Evolutionary conservation across 163 green algal species (phyloP), one percentile per base, ranked within the genome.

Genomic region (Volvox carteri): DNA sequence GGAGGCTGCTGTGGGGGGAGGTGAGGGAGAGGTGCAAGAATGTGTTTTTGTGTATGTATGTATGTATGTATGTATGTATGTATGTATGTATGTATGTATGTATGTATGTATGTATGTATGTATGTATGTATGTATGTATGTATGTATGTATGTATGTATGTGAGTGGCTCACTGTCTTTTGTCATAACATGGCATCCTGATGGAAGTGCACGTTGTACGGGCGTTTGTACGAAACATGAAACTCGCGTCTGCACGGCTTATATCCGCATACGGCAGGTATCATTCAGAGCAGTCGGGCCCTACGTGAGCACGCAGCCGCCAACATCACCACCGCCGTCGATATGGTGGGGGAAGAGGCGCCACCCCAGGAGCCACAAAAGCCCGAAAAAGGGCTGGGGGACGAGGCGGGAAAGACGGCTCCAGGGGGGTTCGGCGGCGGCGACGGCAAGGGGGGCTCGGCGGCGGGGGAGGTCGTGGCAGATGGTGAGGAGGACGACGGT

Each of bases 301-400:
- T 96, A 28, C 94, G 92, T 23, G 96, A 98, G 68, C 90, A 94
- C 16, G 94, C 95, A 7, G 95, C 94, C 11, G 90, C 92, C 30
- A 92, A 93, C 75, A 92, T 97, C 37, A 92, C 94, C 46, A 81
- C 68, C 4, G 91, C 96, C 9, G 86, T 90, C 11, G 81, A 92
- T 25, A 52, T 89, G 28, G 52, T 42, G 58, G 74, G 72, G 9
- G 44, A 84, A 11, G 19, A 65, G 54, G 19, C 54, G 50, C 48
- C 46, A 42, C 4, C 50, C 30, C 50, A 2, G 21, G 78, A 35
- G 58, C n/a, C n/a, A n/a, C n/a, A n/a, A n/a, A n/a, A n/a, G n/a
- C n/a, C n/a, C n/a, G 62, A 3, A 19, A 44, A 28, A 42, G 44
- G 67, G 79, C 77, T 7, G 74, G 58, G 42, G 54, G 56, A 18